Evolutionary conservation across 148 eudicot genomes (phyloP).

Genomic region (Gaultheria prostrata): DNA sequence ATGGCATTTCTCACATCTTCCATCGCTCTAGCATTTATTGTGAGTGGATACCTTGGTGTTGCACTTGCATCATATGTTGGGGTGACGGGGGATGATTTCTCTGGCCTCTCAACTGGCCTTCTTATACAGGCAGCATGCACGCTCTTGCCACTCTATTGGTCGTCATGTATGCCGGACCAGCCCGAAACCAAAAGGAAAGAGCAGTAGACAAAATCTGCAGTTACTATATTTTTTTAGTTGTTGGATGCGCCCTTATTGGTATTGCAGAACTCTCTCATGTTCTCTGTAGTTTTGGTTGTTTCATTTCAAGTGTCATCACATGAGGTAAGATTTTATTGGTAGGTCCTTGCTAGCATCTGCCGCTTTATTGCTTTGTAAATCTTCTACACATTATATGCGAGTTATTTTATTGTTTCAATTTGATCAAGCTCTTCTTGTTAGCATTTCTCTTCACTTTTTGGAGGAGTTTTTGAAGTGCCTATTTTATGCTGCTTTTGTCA

Average conservation of each 20-base stretch:
- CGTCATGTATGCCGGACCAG: slow-evolving; percentile 57
- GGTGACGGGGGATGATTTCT: slow-evolving; percentile 62
- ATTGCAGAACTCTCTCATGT: neutral
- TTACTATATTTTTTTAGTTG: neutral
- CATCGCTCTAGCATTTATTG: slow-evolving; percentile 69
- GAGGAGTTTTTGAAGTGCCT: neutral
- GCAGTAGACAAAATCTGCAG: slow-evolving; percentile 23
- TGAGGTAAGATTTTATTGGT: neutral
- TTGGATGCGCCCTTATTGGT: neutral
- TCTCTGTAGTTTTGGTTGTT: neutral
- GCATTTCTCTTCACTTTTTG: neutral
- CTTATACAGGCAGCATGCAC: slow-evolving; percentile 72
- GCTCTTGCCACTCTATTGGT: slow-evolving; percentile 60
- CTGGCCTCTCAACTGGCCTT: slow-evolving; percentile 60
- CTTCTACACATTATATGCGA: neutral
- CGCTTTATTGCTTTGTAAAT: neutral
- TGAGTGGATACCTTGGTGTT: slow-evolving; percentile 87
- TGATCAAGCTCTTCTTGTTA: neutral
- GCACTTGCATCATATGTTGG: slow-evolving; percentile 67
- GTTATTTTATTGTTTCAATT: neutral
- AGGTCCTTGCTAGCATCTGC: neutral
- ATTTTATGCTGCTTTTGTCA: neutral
- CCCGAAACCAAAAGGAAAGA: slow-evolving; percentile 38
- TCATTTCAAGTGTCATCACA: neutral
- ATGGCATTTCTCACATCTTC: slow-evolving; percentile 94